These are phyloP conservation scores for Sclerotinia nivalis DNA, from an alignment of 2,329 filamentous ascomycete genomes.

Conservation along the genomic window DNA sequence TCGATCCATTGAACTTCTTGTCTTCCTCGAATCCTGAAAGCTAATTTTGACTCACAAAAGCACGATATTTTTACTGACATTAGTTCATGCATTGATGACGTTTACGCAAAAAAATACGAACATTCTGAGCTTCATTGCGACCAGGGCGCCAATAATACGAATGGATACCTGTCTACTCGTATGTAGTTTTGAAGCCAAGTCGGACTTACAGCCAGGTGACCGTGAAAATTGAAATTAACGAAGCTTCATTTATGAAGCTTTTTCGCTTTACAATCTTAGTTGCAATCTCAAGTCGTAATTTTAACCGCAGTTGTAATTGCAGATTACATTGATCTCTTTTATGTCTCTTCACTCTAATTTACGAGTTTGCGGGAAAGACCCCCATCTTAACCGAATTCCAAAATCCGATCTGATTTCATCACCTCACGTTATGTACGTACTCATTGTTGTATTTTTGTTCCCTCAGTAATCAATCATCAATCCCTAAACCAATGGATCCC, in stretches of 20 bases:
- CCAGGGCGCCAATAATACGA: background rate
- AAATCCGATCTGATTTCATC: background rate
- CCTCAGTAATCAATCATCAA: background rate
- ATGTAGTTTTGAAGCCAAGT: constrained; percentile 5
- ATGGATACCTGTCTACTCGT: background rate
- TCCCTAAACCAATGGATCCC: background rate
- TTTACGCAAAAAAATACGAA: background rate
- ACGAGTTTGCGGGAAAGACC: background rate
- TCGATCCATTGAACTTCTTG: background rate
- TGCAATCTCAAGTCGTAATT: background rate
- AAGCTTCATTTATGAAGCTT: background rate
- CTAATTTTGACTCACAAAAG: background rate
- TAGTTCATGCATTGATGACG: background rate
- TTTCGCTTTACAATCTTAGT: background rate
- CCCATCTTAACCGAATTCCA: constrained; percentile 18
- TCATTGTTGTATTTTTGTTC: background rate
- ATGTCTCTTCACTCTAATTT: background rate
- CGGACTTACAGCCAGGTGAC: background rate
- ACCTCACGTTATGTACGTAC: background rate
- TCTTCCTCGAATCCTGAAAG: background rate
- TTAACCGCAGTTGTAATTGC: background rate
- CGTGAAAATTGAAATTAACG: background rate
- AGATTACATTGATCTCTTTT: background rate
- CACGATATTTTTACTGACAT: background rate
- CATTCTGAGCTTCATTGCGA: background rate